A percentile compares a stretch with the other conserved stretches of the same genome.
These are phyloP conservation scores for Rachicladosporium sp. DNA, from an alignment of 2,329 filamentous ascomycete species.

Conservation along the genomic window DNA sequence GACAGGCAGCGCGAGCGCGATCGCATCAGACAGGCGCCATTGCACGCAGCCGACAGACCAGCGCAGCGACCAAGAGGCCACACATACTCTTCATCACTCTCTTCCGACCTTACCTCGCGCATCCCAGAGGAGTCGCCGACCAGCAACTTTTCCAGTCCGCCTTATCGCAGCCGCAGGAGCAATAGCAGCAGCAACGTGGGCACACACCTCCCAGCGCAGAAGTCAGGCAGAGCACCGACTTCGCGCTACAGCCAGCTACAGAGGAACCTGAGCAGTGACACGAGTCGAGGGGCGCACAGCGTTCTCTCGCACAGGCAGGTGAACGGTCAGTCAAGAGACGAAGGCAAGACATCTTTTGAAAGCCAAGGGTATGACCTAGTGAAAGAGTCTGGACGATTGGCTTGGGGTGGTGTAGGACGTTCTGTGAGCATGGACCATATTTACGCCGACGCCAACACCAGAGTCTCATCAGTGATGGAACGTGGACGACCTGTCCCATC, in stretches of 20 bases:
- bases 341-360: slow-evolving; percentile 6
- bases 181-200: slow-evolving; percentile 65
- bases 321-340: slow-evolving; percentile 1
- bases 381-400: slow-evolving; percentile 45
- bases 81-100: slow-evolving; percentile 48
- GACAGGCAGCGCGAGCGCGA: slow-evolving; percentile 9
- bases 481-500: slow-evolving; percentile 31
- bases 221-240: slow-evolving; percentile 1
- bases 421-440: slow-evolving; percentile 67
- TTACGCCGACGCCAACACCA: slow-evolving; percentile 28
- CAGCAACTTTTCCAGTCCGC: slow-evolving; percentile 13
- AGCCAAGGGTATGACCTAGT: slow-evolving; percentile 50
- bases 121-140: slow-evolving; percentile 20
- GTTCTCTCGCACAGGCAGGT: no score
- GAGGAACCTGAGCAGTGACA: slow-evolving; percentile 1
- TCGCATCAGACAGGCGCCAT: slow-evolving; percentile 14
- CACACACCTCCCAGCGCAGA: slow-evolving; percentile 6
- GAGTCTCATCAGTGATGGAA: slow-evolving; percentile 27
- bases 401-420: slow-evolving; percentile 31
- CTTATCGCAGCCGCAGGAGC: slow-evolving; percentile 49
- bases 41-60: slow-evolving; percentile 14
- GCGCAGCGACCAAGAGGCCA: slow-evolving; percentile 41
- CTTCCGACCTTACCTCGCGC: slow-evolving; percentile 41
- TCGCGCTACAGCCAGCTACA: slow-evolving; percentile 3
- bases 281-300: background rate